Conservation (phyloP, 1,284 basidiomycete genomes). For the Melampsora medusae region DNA sequence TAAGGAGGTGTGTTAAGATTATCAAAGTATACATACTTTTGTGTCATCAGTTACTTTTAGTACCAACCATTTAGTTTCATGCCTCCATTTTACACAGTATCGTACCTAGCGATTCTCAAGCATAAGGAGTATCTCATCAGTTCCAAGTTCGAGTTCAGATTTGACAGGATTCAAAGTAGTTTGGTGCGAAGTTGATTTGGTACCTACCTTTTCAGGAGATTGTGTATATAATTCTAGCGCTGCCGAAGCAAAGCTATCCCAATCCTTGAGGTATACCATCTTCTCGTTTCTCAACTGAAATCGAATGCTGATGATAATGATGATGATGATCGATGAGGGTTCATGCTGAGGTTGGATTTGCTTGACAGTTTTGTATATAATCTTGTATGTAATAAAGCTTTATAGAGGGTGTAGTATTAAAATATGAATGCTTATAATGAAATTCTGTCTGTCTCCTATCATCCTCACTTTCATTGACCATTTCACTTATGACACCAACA, state of each 20-base stretch:
- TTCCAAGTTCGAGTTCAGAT: not conserved
- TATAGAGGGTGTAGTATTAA: too few species aligned
- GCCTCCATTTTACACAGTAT: constrained; percentile 31
- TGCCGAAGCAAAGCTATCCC: not conserved
- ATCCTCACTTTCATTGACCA: too few species aligned
- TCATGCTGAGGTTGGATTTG: too few species aligned
- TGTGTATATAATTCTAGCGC: not conserved
- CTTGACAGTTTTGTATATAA: too few species aligned
- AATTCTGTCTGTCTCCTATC: too few species aligned
- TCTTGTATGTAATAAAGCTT: too few species aligned
- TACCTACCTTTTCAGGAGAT: constrained; percentile 5
- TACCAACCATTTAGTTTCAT: constrained; percentile 9
- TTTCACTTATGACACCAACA: too few species aligned
- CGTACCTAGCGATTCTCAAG: constrained; percentile 13
- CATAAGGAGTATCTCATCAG: not conserved
- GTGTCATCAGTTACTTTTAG: constrained; percentile 30
- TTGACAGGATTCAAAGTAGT: not conserved
- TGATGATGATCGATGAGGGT: too few species aligned
- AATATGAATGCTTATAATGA: too few species aligned
- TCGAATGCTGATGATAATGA: too few species aligned
- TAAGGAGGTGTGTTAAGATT: not conserved
- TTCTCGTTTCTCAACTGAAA: too few species aligned
- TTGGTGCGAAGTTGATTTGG: not conserved
- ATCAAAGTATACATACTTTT: constrained; percentile 13
- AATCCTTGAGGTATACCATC: constrained; percentile 1